Evolutionary conservation across 139 green algal genomes (phyloP), one percentile per base, ranked within the genome.

Genomic region (Bryopsis sp.): DNA sequence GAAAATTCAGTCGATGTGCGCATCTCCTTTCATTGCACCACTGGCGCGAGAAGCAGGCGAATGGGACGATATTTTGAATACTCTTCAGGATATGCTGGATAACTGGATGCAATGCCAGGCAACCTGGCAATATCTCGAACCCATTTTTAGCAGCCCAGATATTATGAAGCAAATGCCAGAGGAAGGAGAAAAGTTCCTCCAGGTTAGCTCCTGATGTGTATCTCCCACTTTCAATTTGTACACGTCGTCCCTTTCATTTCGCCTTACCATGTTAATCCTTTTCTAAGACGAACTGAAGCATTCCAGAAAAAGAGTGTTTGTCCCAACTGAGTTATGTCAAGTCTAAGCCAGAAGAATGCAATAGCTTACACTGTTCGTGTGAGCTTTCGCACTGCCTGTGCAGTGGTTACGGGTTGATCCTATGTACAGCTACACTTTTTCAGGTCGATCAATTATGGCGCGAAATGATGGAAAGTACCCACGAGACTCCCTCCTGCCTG

Each of bases 121-220:
- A 50, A 88, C 83, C 22, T 95, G 88, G 88, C 84, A 89, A 78
- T 95, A 95, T 79, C 75, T 95, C 68, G 85, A 92, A 62, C 86
- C 88, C 71, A 92, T 95, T 72, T 95, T 95, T 76, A 74, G 43
- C 54, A 85, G 76, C 3, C 82, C 85, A 5, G 88, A 95, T 78
- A 95, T 95, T 79, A 77, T 91, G 47, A 86, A 89, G 67, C 88
- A 95, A 79, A 90, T 95, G n/a, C n/a, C n/a, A n/a, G n/a, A n/a
- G n/a, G n/a, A n/a, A n/a, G n/a, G n/a, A n/a, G n/a, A n/a, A n/a
- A 92, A 89, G 76, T 94, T 94, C 71, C 72, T 82, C 61, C 36
- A 78, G 46, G 85, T 89, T 29, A 71, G 80, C n/a, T n/a, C n/a
- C n/a, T 47, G 48, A 70, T 35, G 72, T 67, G 48, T 65, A 57